Conservation (phyloP, 192 early-diverging fungal genomes). For the Helicostylum pulchrum region DNA sequence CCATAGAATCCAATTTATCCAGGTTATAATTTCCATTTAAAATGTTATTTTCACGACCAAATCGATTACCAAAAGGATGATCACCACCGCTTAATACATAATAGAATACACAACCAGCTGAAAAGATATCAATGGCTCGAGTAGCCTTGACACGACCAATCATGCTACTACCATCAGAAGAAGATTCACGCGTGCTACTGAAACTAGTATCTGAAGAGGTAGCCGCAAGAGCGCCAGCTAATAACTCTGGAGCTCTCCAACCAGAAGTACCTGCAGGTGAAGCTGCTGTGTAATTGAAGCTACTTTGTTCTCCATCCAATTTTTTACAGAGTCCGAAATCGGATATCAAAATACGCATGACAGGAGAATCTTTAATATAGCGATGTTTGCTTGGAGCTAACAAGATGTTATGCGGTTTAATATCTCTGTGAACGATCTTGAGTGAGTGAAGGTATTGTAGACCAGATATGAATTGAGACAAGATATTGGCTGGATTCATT, state of each 20-base stretch:
- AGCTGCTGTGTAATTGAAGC: slow-evolving; percentile 87
- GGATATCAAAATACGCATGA: slow-evolving; percentile 80
- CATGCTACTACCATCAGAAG: slow-evolving; percentile 16
- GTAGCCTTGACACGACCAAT: slow-evolving; percentile 61
- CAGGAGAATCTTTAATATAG: slow-evolving; percentile 17
- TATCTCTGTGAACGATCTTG: slow-evolving; percentile 97
- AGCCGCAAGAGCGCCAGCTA: slow-evolving; percentile 32
- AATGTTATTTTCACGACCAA: slow-evolving; percentile 88
- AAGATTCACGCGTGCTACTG: neutral
- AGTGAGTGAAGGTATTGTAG: slow-evolving; percentile 86
- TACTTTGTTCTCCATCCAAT: slow-evolving; percentile 88
- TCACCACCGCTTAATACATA: slow-evolving; percentile 86
- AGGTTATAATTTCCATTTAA: slow-evolving; percentile 72
- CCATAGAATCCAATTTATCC: slow-evolving; percentile 64
- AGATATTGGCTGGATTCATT: slow-evolving; percentile 62
- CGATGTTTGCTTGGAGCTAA: slow-evolving; percentile 61
- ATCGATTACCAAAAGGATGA: slow-evolving; percentile 95
- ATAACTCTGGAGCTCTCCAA: slow-evolving; percentile 93
- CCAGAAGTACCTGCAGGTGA: slow-evolving; percentile 88
- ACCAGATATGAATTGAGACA: slow-evolving; percentile 84
- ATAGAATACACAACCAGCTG: slow-evolving; percentile 93
- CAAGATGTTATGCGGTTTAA: slow-evolving; percentile 96
- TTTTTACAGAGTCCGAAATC: slow-evolving; percentile 98
- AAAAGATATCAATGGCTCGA: slow-evolving; percentile 92
- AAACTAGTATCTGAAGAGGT: slow-evolving; percentile 13